Conservation (phyloP, 345 rosid species). For the Mallotus nudiflorus region DNA sequence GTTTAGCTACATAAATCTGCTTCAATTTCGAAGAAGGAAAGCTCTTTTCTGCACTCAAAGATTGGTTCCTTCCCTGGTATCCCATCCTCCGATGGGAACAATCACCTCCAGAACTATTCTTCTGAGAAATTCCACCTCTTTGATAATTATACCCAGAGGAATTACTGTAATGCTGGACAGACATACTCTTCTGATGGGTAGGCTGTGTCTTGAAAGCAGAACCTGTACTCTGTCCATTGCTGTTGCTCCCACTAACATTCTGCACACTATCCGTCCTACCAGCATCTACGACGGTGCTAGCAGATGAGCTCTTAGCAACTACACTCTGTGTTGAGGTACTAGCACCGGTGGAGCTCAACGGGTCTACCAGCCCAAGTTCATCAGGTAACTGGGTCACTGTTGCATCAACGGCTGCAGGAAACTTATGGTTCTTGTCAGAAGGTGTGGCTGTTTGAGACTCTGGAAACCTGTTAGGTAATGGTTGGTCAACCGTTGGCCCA, state of each 20-base stretch:
- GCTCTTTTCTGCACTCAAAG: constrained; percentile 58
- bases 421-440: constrained; percentile 35
- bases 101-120: constrained; percentile 44
- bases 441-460: constrained; percentile 49
- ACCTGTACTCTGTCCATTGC: constrained; percentile 28
- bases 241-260: constrained; percentile 32
- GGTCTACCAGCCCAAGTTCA: constrained; percentile 61
- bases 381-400: constrained; percentile 48
- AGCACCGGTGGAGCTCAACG: constrained; percentile 46
- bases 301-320: constrained; percentile 42
- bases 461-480: constrained; percentile 46
- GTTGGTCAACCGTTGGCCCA: constrained; percentile 49
- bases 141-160: constrained; percentile 47
- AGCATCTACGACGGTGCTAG: constrained; percentile 25
- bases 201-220: constrained; percentile 43
- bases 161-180: constrained; percentile 47
- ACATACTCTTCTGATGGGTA: constrained; percentile 50
- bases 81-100: constrained; percentile 66
- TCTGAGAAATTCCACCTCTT: constrained; percentile 46
- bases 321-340: constrained; percentile 35
- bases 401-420: constrained; percentile 35
- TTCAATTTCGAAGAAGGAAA: constrained; percentile 61
- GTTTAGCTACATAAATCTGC: constrained; percentile 97
- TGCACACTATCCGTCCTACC: constrained; percentile 30
- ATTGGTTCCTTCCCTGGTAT: constrained; percentile 74